These are phyloP conservation scores for Hypoxylon sp. DNA, from an alignment of 2,329 filamentous ascomycete genomes.

Conservation along the genomic window DNA sequence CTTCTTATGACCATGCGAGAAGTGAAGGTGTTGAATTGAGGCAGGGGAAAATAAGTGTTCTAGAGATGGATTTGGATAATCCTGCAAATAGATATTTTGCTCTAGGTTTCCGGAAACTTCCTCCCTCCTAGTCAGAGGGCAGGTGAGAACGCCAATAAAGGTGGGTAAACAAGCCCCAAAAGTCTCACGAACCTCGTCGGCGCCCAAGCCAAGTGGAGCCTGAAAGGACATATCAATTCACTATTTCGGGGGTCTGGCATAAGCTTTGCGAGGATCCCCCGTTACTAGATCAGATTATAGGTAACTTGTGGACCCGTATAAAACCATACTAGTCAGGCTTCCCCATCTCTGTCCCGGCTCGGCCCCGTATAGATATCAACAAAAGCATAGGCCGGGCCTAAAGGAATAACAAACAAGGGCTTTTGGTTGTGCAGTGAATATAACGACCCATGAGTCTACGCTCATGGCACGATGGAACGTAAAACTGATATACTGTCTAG, in stretches of 20 bases:
- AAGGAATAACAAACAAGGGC: background rate
- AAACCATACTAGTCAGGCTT: background rate
- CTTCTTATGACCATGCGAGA: background rate
- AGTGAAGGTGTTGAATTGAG: background rate
- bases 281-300: background rate
- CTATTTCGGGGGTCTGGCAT: background rate
- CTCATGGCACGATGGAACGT: background rate
- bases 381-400: background rate
- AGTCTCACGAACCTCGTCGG: background rate
- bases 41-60: background rate
- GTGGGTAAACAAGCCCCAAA: background rate
- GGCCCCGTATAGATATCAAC: no score
- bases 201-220: background rate
- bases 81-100: no score
- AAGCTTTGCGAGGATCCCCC: background rate
- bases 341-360: background rate
- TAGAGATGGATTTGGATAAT: background rate
- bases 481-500: background rate
- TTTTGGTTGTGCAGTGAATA: background rate
- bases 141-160: no score
- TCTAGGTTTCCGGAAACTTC: no score
- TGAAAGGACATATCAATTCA: background rate
- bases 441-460: background rate
- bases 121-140: no score
- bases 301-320: background rate